A percentile compares a stretch with the other conserved stretches of the same genome.
These are phyloP conservation scores for Monotropa hypopitys DNA, from an alignment of 179 eudicot species.

Conservation along the genomic window DNA sequence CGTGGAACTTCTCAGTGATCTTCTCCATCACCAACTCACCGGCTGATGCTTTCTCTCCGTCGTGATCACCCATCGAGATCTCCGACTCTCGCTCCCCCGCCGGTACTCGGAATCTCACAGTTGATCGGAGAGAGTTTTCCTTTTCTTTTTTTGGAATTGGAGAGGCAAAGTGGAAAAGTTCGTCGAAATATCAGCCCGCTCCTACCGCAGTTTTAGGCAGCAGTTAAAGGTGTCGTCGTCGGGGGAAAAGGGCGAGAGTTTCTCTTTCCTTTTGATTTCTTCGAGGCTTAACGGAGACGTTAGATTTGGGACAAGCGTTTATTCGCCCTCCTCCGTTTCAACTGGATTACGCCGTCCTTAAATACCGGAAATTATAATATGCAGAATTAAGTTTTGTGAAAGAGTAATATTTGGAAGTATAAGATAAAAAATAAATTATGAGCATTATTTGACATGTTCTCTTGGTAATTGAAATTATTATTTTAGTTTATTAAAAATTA, in stretches of 20 bases:
- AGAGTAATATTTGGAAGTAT: too few relatives aligned
- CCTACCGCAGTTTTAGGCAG: too few relatives aligned
- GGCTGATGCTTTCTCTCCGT: conserved; percentile 19
- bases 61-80: conserved; percentile 29
- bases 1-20: conserved; percentile 45
- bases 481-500: too few relatives aligned
- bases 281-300: conserved; percentile 5
- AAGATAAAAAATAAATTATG: too few relatives aligned
- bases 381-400: too few relatives aligned
- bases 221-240: neutral
- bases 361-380: too few relatives aligned
- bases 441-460: too few relatives aligned
- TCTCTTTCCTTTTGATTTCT: neutral
- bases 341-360: too few relatives aligned
- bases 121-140: neutral
- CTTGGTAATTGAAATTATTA: too few relatives aligned
- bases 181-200: neutral
- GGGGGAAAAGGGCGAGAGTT: neutral
- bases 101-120: neutral
- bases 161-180: neutral
- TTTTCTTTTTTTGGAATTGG: neutral
- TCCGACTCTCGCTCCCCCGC: neutral
- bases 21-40: conserved; percentile 36
- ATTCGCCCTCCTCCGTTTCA: too few relatives aligned
- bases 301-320: neutral